Conservation (phyloP, 106 monocot species). For the Allium cepa region DNA sequence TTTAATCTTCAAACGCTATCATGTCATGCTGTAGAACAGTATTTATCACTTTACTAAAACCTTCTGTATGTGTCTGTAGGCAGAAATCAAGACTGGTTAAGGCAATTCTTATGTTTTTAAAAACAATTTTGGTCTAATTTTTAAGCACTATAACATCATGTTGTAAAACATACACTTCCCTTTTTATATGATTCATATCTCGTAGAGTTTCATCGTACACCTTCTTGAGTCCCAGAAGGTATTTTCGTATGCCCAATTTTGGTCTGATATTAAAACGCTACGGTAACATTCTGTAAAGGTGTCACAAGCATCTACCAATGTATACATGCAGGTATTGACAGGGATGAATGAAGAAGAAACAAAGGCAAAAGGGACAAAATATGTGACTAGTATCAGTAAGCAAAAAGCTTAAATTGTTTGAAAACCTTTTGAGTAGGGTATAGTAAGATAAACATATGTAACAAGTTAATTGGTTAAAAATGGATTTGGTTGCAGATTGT, state of each 20-base stretch:
- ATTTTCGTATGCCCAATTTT: too few relatives aligned
- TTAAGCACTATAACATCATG: background rate
- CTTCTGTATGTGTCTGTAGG: too few relatives aligned
- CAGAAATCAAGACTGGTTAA: too few relatives aligned
- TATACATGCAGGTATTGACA: background rate
- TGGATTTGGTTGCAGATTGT: conserved; percentile 21
- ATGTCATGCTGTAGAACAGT: background rate
- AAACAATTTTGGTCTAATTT: background rate
- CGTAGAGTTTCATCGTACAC: too few relatives aligned
- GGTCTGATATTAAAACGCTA: too few relatives aligned
- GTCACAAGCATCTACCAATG: background rate
- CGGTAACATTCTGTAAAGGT: too few relatives aligned
- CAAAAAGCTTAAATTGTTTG: background rate
- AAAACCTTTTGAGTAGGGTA: background rate
- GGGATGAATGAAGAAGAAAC: background rate
- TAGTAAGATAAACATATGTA: background rate
- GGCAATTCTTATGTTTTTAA: background rate
- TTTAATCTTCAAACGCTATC: background rate
- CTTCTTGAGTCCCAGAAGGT: too few relatives aligned
- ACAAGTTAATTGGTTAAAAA: too few relatives aligned
- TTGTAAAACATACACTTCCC: too few relatives aligned
- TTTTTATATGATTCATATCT: too few relatives aligned
- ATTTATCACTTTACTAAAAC: too few relatives aligned
- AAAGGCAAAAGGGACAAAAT: background rate
- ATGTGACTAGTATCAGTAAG: background rate